phyloP scores from a whole-genome alignment of 257 asterid species.

The Phtheirospermum japonicum region DNA sequence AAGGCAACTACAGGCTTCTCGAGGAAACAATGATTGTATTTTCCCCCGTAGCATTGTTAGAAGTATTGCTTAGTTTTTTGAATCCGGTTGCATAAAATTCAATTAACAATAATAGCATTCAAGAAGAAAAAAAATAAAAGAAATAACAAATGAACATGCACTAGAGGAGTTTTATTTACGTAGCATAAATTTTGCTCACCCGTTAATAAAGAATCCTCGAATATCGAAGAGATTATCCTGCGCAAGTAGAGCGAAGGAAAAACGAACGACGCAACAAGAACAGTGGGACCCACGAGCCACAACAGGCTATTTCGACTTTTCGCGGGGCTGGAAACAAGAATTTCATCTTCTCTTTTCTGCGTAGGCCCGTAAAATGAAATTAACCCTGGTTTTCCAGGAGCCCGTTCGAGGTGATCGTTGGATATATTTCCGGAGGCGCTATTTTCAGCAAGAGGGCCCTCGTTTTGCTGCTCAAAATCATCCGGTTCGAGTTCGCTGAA shows the following conservation, averaged over 20 bases:
- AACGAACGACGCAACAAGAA: slow-evolving; percentile 85
- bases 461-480: slow-evolving; percentile 43
- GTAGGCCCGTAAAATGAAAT: slow-evolving; percentile 62
- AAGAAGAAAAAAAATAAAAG: too few species aligned
- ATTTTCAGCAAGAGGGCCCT: slow-evolving; percentile 43
- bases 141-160: too few species aligned
- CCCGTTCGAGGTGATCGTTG: slow-evolving; percentile 36
- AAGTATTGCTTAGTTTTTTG: too few species aligned
- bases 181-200: slow-evolving; percentile 42
- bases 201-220: slow-evolving; percentile 92
- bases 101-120: too few species aligned
- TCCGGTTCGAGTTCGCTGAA: slow-evolving; percentile 48
- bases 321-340: slow-evolving; percentile 34
- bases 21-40: too few species aligned
- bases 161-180: too few species aligned
- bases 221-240: slow-evolving; percentile 66
- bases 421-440: slow-evolving; percentile 36
- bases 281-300: slow-evolving; percentile 89
- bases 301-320: slow-evolving; percentile 46
- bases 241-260: slow-evolving; percentile 95
- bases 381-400: slow-evolving; percentile 80
- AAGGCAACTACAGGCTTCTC: too few species aligned
- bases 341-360: slow-evolving; percentile 36
- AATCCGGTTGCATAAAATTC: too few species aligned
- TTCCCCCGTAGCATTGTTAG: too few species aligned